A percentile compares a stretch with the other conserved stretches of the same genome.
Evolutionary conservation across 495 filamentous ascomycete species (phyloP).

Genomic region (Penicillium argentinense): DNA sequence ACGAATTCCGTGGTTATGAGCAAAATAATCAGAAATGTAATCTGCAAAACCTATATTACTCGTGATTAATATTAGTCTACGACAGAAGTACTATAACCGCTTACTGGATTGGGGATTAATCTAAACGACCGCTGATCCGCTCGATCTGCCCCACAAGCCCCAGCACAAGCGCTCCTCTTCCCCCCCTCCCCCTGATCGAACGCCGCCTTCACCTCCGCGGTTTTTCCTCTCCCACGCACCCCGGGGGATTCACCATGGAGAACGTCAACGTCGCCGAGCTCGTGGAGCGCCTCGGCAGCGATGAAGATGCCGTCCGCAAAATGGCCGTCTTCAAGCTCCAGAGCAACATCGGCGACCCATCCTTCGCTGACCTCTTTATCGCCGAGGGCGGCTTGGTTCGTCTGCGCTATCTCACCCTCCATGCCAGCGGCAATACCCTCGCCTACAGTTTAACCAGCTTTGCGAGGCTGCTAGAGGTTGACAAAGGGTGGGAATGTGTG

Average conservation of each 20-base stretch:
- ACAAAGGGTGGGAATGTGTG: slow-evolving; percentile 92
- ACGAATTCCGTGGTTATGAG: no score
- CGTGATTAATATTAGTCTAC: no score
- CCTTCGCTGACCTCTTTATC: slow-evolving; percentile 96
- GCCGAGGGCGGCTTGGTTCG: slow-evolving; percentile 79
- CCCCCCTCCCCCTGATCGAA: background rate
- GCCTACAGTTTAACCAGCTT: slow-evolving; percentile 92
- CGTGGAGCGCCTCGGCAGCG: slow-evolving; percentile 66
- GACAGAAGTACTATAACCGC: no score
- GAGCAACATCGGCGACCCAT: slow-evolving; percentile 87
- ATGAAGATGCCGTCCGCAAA: slow-evolving; percentile 92
- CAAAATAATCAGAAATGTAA: no score
- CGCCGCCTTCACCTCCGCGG: no score
- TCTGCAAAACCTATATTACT: no score
- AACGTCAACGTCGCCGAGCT: slow-evolving; percentile 63
- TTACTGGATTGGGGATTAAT: no score
- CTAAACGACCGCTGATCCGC: no score
- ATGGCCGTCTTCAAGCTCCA: slow-evolving; percentile 99
- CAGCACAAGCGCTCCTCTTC: no score
- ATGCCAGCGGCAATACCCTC: slow-evolving; percentile 86
- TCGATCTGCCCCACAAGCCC: no score
- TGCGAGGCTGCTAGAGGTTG: slow-evolving; percentile 82
- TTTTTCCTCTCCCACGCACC: background rate
- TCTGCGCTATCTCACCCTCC: slow-evolving; percentile 77
- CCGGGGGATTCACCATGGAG: no score